Evolutionary conservation across 768 basidiomycete genomes (phyloP), one percentile per base, ranked within the genome.

Genomic region (Kwoniella newhampshirensis): DNA sequence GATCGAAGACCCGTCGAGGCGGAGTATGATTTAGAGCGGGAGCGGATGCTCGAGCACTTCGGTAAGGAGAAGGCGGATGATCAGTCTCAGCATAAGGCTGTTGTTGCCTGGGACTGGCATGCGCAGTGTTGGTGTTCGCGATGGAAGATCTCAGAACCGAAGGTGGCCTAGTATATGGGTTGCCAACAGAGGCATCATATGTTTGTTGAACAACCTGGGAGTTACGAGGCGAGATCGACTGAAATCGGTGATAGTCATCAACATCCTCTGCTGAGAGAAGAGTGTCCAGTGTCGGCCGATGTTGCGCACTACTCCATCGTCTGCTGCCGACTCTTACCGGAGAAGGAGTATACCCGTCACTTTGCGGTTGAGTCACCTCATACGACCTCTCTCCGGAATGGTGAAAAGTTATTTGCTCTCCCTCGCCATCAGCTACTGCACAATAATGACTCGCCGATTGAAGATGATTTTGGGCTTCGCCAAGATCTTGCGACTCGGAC

Each of bases 241-340:
- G 25, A 23, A 35, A 13, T 25, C 20, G 30, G 2, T 47, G 47
- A 2, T 54, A 28, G 28, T 61, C 39, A 12, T 41, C 37, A 4
- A 56, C 49, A 36, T 63, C 62, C 26, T 59, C 51, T 1, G 51
- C 53, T 12, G 57, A 51, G 42, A 51, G 41, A 13, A 59, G 54
- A 1, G 53, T 63, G 27, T 59, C 62, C 9, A 63, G 52, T 5
- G 53, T 55, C 21, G 62, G 62, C 13, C 62, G 57, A 59, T 63
- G 62, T 37, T 57, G 51, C 20, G 61, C 52, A 8, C 39, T 37
- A 39, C 42, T 57, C 51, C 53, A 51, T 28, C 62, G 17, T 39
- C 59, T 37, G 15, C 47, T 43, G 17, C 45, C 43, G 2, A 60
- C 55, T 35, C 58, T 51, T 3, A 59, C 45, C 1, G 63, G 58